Conservation (phyloP, 768 basidiomycete species). For the Phallus indusiatus region DNA sequence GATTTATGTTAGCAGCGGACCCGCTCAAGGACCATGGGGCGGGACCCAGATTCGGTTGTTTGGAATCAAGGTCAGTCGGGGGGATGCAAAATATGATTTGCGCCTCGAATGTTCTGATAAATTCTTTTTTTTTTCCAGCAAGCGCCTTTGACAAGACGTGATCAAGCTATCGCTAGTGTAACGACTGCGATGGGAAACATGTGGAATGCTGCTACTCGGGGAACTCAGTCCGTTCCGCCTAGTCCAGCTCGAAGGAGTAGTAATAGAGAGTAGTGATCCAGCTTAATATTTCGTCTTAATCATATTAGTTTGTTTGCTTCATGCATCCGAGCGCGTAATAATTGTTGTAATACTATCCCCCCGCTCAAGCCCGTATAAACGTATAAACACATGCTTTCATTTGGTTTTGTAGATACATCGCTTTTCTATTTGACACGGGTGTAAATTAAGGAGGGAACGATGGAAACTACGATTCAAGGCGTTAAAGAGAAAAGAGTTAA, state of each 20-base stretch:
- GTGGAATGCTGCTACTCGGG: constrained; percentile 3
- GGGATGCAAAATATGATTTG: neutral
- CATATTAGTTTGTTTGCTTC: too few relatives aligned
- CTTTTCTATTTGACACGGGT: neutral
- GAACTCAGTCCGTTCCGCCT: neutral
- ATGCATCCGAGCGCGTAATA: too few relatives aligned
- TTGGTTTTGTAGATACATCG: neutral
- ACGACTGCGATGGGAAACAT: constrained; percentile 9
- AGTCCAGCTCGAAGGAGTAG: neutral
- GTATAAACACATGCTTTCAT: neutral
- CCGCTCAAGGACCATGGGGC: constrained; percentile 84
- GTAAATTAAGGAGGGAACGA: neutral
- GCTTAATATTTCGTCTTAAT: too few relatives aligned
- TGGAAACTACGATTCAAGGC: neutral
- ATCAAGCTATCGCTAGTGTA: constrained; percentile 8
- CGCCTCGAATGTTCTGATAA: neutral
- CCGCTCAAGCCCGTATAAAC: neutral
- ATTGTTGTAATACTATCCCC: neutral
- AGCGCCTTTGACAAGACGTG: constrained; percentile 6
- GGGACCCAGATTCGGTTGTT: constrained; percentile 83
- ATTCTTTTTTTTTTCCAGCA: too few relatives aligned
- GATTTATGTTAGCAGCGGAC: constrained; percentile 84
- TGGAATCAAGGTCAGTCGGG: constrained; percentile 12
- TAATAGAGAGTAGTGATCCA: neutral
- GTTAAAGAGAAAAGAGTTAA: neutral